These are phyloP conservation scores for Aspergillus costaricaensis DNA, from an alignment of 2,329 filamentous ascomycete genomes.

Conservation along the genomic window DNA sequence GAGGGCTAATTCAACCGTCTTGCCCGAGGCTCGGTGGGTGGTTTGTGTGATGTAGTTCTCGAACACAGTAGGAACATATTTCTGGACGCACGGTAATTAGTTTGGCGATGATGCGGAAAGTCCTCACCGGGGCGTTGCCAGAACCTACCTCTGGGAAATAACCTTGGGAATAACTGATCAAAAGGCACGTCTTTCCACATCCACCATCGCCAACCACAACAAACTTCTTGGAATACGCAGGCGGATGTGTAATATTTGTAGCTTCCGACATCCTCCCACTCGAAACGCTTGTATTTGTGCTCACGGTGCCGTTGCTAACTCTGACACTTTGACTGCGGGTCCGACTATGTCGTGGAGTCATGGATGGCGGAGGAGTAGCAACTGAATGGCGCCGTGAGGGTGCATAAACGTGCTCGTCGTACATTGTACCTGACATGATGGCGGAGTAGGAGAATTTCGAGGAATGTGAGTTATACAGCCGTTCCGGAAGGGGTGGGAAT, in stretches of 20 bases:
- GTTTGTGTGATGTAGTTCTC: slow-evolving; percentile 99
- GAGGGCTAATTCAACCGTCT: slow-evolving; percentile 92
- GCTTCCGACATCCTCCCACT: slow-evolving; percentile 72
- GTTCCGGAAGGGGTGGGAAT: slow-evolving; percentile 15
- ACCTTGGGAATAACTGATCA: slow-evolving; percentile 98
- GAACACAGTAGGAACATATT: slow-evolving; percentile 99
- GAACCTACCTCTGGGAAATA: slow-evolving; percentile 91
- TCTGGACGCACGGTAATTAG: slow-evolving; percentile 56
- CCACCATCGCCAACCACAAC: slow-evolving; percentile 97
- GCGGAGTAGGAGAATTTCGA: slow-evolving; percentile 21
- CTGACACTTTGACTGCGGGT: slow-evolving; percentile 60
- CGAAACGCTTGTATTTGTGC: slow-evolving; percentile 76
- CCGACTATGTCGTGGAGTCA: slow-evolving; percentile 49
- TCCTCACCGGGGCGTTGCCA: not conserved
- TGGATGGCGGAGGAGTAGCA: slow-evolving; percentile 41
- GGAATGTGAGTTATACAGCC: slow-evolving; percentile 21
- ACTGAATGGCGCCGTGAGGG: slow-evolving; percentile 61
- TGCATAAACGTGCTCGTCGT: slow-evolving; percentile 53
- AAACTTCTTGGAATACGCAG: slow-evolving; percentile 97
- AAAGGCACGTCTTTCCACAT: slow-evolving; percentile 95
- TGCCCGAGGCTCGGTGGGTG: slow-evolving; percentile 80
- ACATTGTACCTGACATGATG: slow-evolving; percentile 39
- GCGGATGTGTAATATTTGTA: slow-evolving; percentile 86
- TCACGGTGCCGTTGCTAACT: slow-evolving; percentile 86
- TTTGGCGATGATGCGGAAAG: not conserved